Percentiles rank a stretch among this genome's conserved stretches.
Conservation (phyloP, 1,284 basidiomycete genomes). For the Puccinia triticina region DNA sequence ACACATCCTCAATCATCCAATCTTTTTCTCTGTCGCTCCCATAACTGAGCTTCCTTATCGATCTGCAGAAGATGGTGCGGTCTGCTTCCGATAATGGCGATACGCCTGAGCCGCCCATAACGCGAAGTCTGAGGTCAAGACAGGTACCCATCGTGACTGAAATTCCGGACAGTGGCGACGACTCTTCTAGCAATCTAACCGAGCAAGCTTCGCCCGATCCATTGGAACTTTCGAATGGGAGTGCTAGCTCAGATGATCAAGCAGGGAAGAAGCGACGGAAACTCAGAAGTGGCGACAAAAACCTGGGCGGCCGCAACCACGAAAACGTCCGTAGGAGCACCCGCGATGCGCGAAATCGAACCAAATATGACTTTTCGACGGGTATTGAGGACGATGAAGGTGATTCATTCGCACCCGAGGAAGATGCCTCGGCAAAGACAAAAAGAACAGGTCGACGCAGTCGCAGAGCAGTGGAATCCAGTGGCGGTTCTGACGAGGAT, state of each 20-base stretch:
- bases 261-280: not conserved
- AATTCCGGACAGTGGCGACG: slow-evolving; percentile 5
- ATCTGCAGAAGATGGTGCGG: not conserved
- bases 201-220: not conserved
- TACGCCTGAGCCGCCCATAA: not conserved
- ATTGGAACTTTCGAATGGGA: slow-evolving; percentile 1
- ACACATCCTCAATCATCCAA: too few relatives aligned
- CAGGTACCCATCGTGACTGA: not conserved
- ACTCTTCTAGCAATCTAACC: not conserved
- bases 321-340: slow-evolving; percentile 42
- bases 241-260: slow-evolving; percentile 21
- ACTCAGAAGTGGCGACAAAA: not conserved
- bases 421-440: slow-evolving; percentile 20
- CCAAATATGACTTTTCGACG: slow-evolving; percentile 31
- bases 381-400: slow-evolving; percentile 3
- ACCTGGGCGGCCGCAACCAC: not conserved
- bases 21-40: not conserved
- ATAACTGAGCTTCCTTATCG: too few relatives aligned
- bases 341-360: slow-evolving; percentile 36
- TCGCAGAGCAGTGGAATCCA: slow-evolving; percentile 26
- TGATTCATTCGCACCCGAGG: not conserved
- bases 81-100: not conserved
- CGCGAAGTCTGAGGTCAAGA: slow-evolving; percentile 10
- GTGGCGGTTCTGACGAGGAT: slow-evolving; percentile 16
- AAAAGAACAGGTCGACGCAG: slow-evolving; percentile 16